These are phyloP conservation scores for Aspergillus sojae DNA, from an alignment of 2,329 filamentous ascomycete species.

Conservation along the genomic window DNA sequence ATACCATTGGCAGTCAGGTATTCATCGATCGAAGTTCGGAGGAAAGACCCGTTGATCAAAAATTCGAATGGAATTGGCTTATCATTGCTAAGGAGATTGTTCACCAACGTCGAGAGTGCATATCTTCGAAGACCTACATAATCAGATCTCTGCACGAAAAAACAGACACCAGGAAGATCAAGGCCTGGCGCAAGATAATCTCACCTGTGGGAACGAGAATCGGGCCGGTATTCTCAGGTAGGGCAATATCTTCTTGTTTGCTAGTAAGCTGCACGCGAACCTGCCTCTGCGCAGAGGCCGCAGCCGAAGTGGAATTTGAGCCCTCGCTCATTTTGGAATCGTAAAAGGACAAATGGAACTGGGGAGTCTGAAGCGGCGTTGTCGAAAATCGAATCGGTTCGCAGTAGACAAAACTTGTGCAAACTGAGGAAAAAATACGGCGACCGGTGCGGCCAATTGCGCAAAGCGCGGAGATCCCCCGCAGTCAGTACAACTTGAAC, in stretches of 20 bases:
- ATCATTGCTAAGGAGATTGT: slow-evolving; percentile 59
- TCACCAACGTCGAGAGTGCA: slow-evolving; percentile 65
- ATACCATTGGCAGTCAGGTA: slow-evolving; percentile 85
- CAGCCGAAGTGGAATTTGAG: slow-evolving; percentile 21
- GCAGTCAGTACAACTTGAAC: slow-evolving; percentile 2
- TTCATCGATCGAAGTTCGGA: slow-evolving; percentile 86
- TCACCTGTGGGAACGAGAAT: slow-evolving; percentile 62
- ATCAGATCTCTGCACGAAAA: slow-evolving; percentile 16
- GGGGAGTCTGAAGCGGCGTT: not conserved
- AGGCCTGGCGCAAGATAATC: slow-evolving; percentile 17
- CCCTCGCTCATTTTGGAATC: slow-evolving; percentile 30
- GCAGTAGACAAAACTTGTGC: slow-evolving; percentile 32
- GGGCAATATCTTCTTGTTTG: slow-evolving; percentile 54
- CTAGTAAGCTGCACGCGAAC: slow-evolving; percentile 59
- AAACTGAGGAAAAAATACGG: slow-evolving; percentile 43
- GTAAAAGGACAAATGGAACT: not conserved
- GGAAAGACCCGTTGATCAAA: slow-evolving; percentile 88
- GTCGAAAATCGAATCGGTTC: slow-evolving; percentile 18
- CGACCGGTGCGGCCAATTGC: slow-evolving; percentile 42
- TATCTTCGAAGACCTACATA: slow-evolving; percentile 57
- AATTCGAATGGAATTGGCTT: slow-evolving; percentile 73
- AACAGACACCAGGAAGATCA: not conserved
- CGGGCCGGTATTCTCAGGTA: slow-evolving; percentile 57
- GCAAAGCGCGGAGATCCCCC: slow-evolving; percentile 40
- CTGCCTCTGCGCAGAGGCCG: slow-evolving; percentile 44